Evolutionary conservation across 345 rosid genomes (phyloP).

Genomic region (Syzygium grande): DNA sequence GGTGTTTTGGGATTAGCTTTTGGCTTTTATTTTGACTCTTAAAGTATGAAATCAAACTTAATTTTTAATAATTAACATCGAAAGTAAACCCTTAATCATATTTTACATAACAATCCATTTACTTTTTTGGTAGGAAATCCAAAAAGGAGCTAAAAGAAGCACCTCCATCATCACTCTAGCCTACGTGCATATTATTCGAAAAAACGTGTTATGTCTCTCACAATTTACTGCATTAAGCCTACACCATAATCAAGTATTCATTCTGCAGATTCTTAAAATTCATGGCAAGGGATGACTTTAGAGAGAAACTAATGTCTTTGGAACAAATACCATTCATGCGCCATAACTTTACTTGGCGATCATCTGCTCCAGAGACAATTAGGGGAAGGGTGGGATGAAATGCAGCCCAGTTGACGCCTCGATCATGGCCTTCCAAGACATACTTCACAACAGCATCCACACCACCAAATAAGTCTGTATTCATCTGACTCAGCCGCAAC

Average conservation of each 20-base stretch:
- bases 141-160: not conserved
- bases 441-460: slow-evolving; percentile 96
- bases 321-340: slow-evolving; percentile 74
- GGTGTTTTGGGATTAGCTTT: not conserved
- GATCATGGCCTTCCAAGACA: slow-evolving; percentile 95
- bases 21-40: not conserved
- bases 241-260: not conserved
- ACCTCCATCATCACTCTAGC: not conserved
- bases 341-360: slow-evolving; percentile 96
- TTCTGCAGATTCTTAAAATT: not conserved
- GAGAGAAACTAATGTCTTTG: not conserved
- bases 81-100: not conserved
- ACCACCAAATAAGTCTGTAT: slow-evolving; percentile 87
- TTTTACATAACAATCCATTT: not conserved
- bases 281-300: not conserved
- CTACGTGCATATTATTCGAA: not conserved
- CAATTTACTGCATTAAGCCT: not conserved
- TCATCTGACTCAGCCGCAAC: slow-evolving; percentile 86
- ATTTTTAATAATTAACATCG: not conserved
- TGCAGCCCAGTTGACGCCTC: slow-evolving; percentile 99
- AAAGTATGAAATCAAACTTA: not conserved
- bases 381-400: slow-evolving; percentile 94
- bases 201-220: not conserved
- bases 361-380: slow-evolving; percentile 98
- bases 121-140: not conserved